phyloP scores from a whole-genome alignment of 2,329 filamentous ascomycete genomes.

The Knufia petricola region DNA sequence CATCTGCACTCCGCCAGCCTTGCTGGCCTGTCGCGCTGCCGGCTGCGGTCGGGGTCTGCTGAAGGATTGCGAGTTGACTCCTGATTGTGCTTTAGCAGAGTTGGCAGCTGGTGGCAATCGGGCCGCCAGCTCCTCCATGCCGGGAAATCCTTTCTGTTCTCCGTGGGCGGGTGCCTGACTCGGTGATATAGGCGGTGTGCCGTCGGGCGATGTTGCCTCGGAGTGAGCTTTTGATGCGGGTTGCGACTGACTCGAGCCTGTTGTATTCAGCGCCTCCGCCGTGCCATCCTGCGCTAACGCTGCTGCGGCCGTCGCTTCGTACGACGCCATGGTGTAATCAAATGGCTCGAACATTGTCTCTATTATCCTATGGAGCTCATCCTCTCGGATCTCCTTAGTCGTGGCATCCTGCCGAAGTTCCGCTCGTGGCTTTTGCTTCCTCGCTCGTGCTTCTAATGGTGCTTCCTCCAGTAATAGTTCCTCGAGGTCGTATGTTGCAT shows the following conservation, averaged over 20 bases:
- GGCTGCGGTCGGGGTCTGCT: constrained; percentile 31
- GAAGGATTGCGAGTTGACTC: constrained; percentile 23
- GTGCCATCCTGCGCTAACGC: constrained; percentile 18
- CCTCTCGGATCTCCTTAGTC: constrained; percentile 85
- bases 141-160: constrained; percentile 11
- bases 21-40: constrained; percentile 62
- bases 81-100: constrained; percentile 10
- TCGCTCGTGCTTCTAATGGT: constrained; percentile 80
- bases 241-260: constrained; percentile 11
- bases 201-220: constrained; percentile 19
- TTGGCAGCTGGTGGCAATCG: constrained; percentile 12
- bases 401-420: constrained; percentile 89
- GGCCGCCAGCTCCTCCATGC: constrained; percentile 14
- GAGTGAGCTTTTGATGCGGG: constrained; percentile 17
- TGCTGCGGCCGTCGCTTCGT: constrained; percentile 46
- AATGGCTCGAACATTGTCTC: constrained; percentile 90
- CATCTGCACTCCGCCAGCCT: constrained; percentile 78
- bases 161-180: constrained; percentile 9
- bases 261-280: constrained; percentile 9
- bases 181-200: constrained; percentile 22
- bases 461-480: constrained; percentile 90
- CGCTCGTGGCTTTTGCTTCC: constrained; percentile 87
- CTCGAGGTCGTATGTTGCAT: constrained; percentile 94
- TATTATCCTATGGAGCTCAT: constrained; percentile 88
- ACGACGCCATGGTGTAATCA: constrained; percentile 79